A percentile compares a stretch with the other conserved stretches of the same genome.
phyloP scores from a whole-genome alignment of 2,329 filamentous ascomycete species.

The Colletotrichum tamarilloi region DNA sequence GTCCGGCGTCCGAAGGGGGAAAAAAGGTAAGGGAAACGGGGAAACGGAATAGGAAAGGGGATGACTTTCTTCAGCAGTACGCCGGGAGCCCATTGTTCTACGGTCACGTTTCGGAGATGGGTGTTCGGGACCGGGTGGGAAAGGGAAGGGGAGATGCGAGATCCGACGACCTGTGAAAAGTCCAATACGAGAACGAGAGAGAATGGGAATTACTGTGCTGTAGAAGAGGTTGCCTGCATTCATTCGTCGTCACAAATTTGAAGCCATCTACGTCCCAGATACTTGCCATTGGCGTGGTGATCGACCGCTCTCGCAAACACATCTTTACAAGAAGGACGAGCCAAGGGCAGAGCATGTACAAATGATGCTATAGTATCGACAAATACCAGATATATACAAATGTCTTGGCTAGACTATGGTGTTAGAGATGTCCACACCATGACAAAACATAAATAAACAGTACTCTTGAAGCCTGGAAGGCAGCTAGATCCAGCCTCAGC shows the following conservation, averaged over 20 bases:
- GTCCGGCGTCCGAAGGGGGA: not conserved
- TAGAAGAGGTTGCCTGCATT: no score
- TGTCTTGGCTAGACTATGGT: not conserved
- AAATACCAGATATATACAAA: not conserved
- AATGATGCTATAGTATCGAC: not conserved
- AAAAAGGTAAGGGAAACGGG: not conserved
- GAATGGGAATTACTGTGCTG: no score
- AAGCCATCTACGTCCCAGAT: no score
- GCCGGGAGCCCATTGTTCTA: no score
- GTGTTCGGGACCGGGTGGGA: no score
- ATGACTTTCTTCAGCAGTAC: no score
- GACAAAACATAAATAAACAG: not conserved
- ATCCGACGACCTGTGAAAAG: not conserved
- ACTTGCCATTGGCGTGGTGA: not conserved
- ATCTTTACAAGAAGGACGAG: not conserved
- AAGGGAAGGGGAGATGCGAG: not conserved
- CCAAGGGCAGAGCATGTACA: not conserved
- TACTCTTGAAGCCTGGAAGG: no score
- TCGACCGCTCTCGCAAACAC: not conserved
- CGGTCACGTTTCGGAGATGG: not conserved
- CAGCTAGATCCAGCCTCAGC: no score
- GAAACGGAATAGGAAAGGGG: not conserved
- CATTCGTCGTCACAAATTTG: no score
- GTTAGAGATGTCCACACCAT: not conserved
- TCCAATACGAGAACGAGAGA: not conserved